These are phyloP conservation scores for Collariella sp. DNA, from an alignment of 495 filamentous ascomycete genomes.

Conservation along the genomic window DNA sequence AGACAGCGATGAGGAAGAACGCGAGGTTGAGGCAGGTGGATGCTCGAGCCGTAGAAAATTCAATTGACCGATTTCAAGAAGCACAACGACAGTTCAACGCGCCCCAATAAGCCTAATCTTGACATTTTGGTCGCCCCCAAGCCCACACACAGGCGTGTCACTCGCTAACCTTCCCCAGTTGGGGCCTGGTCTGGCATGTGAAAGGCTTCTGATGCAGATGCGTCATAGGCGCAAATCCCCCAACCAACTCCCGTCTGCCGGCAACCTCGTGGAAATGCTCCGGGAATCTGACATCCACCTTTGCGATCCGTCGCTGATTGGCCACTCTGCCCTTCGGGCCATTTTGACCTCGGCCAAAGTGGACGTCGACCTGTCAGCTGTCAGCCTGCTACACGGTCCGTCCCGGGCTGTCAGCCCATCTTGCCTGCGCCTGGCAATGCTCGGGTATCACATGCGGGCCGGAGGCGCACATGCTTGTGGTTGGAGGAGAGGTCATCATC, in stretches of 20 bases:
- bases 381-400: not conserved
- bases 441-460: not conserved
- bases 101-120: not conserved
- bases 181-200: constrained; percentile 8
- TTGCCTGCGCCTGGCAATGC: not conserved
- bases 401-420: not conserved
- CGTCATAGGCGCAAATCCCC: constrained; percentile 7
- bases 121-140: not conserved
- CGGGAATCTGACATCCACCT: not conserved
- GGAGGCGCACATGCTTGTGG: not conserved
- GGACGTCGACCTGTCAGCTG: not conserved
- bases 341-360: constrained; percentile 18
- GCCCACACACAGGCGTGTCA: no score
- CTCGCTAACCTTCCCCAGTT: not conserved
- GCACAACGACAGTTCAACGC: no score
- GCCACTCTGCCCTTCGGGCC: constrained; percentile 1
- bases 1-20: no score
- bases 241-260: not conserved
- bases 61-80: no score
- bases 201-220: constrained; percentile 1
- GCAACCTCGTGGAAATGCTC: not conserved
- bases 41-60: not conserved
- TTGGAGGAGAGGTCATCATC: no score
- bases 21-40: not conserved
- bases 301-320: not conserved